Percentiles rank a stretch among this genome's conserved stretches.
Evolutionary conservation across 2,329 filamentous ascomycete genomes (phyloP).

Genomic region (Raffaelea arxii): DNA sequence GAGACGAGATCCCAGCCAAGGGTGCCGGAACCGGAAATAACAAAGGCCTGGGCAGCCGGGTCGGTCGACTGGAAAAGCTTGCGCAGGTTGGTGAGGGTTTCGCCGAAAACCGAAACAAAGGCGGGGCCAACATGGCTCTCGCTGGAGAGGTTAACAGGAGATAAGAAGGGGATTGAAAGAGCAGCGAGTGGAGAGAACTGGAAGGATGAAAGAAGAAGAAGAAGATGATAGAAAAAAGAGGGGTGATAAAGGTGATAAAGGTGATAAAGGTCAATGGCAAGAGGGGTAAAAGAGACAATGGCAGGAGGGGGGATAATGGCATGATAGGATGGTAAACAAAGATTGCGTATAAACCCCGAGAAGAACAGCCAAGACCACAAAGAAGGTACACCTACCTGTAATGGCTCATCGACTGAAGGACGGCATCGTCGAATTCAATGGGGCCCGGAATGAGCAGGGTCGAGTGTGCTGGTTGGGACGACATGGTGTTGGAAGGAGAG

Average conservation of each 20-base stretch:
- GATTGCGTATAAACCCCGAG: background rate
- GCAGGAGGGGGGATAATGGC: background rate
- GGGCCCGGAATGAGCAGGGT: constrained; percentile 92
- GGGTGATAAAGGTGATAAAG: background rate
- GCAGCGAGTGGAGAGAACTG: background rate
- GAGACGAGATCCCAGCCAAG: constrained; percentile 94
- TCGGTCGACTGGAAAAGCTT: constrained; percentile 90
- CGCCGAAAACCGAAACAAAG: constrained; percentile 86
- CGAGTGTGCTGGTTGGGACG: constrained; percentile 50
- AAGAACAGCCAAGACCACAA: background rate
- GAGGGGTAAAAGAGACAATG: background rate
- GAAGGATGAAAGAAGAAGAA: background rate
- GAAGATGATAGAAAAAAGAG: background rate
- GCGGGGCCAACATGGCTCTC: constrained; percentile 87
- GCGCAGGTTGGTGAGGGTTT: constrained; percentile 77
- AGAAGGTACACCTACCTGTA: constrained; percentile 54
- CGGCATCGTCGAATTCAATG: constrained; percentile 97
- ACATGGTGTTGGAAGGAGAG: constrained; percentile 36
- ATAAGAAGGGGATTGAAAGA: background rate
- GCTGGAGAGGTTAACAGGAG: constrained; percentile 34
- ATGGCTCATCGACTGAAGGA: constrained; percentile 89
- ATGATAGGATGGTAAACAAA: background rate
- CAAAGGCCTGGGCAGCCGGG: constrained; percentile 75
- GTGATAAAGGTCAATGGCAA: background rate
- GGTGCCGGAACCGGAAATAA: constrained; percentile 90